These are phyloP conservation scores for Penicillium sp. DNA, from an alignment of 2,329 filamentous ascomycete genomes.

Conservation along the genomic window DNA sequence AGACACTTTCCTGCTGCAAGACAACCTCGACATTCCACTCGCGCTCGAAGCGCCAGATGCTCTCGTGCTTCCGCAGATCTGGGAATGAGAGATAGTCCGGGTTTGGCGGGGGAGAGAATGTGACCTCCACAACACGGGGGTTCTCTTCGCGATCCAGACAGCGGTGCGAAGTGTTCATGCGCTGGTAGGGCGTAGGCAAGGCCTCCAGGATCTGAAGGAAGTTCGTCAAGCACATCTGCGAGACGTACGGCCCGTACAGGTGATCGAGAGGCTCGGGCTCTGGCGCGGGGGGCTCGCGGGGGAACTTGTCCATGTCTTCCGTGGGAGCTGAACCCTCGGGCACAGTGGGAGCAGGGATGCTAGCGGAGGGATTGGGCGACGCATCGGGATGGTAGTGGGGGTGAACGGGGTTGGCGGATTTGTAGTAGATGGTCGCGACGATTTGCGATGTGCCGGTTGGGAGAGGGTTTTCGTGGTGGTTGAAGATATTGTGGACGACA, in stretches of 20 bases:
- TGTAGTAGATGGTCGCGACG: constrained; percentile 53
- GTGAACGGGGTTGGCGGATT: constrained; percentile 44
- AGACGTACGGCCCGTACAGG: constrained; percentile 56
- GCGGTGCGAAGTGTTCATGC: constrained; percentile 50
- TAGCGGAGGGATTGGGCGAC: constrained; percentile 36
- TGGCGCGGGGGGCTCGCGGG: constrained; percentile 55
- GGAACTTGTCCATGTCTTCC: constrained; percentile 53
- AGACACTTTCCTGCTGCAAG: constrained; percentile 71
- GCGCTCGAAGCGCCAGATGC: constrained; percentile 79
- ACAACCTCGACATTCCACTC: constrained; percentile 88
- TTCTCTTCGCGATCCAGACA: constrained; percentile 50
- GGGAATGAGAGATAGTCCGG: constrained; percentile 55
- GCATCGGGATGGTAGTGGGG: constrained; percentile 52
- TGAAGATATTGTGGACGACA: constrained; percentile 49
- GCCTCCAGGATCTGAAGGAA: constrained; percentile 55
- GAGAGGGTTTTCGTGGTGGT: constrained; percentile 41
- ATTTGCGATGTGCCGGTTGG: constrained; percentile 44
- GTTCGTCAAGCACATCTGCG: constrained; percentile 57
- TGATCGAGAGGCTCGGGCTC: constrained; percentile 58
- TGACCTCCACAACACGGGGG: constrained; percentile 55
- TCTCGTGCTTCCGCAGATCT: constrained; percentile 76
- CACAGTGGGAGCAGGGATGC: constrained; percentile 43
- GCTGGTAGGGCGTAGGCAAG: constrained; percentile 51
- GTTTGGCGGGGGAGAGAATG: constrained; percentile 52
- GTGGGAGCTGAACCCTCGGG: constrained; percentile 52